Evolutionary conservation across 2,329 filamentous ascomycete species (phyloP).

Genomic region (Triangularia verruculosa): DNA sequence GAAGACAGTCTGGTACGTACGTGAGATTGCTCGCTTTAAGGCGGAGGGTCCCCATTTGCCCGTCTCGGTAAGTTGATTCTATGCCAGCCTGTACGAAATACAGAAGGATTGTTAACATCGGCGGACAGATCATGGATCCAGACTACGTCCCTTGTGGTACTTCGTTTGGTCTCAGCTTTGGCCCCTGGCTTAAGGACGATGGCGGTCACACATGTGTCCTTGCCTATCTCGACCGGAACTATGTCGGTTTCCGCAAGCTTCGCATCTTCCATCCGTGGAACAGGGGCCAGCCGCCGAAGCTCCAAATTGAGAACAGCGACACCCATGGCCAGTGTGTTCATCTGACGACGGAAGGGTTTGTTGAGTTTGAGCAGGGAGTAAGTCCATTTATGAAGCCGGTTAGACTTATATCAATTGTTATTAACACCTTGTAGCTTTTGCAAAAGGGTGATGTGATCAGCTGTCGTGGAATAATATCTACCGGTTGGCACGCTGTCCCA

Average conservation of each 20-base stretch:
- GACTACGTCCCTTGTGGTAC: slow-evolving; percentile 49
- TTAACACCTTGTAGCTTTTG: slow-evolving; percentile 40
- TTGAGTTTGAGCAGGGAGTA: slow-evolving; percentile 55
- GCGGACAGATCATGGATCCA: slow-evolving; percentile 36
- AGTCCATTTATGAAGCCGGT: slow-evolving; percentile 15
- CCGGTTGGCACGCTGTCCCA: slow-evolving; percentile 47
- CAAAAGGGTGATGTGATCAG: slow-evolving; percentile 36
- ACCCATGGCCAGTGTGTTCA: slow-evolving; percentile 48
- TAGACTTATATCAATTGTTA: not conserved
- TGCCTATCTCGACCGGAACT: slow-evolving; percentile 49
- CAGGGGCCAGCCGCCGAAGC: slow-evolving; percentile 34
- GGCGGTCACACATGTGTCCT: slow-evolving; percentile 42
- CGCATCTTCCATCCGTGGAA: slow-evolving; percentile 39
- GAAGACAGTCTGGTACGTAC: slow-evolving; percentile 45
- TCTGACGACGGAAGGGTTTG: slow-evolving; percentile 51
- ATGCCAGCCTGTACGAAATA: not conserved
- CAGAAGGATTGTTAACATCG: slow-evolving; percentile 7
- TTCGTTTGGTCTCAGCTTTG: slow-evolving; percentile 52
- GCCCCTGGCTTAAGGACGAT: slow-evolving; percentile 46
- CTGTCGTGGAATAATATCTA: slow-evolving; percentile 54
- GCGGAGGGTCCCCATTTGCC: slow-evolving; percentile 44
- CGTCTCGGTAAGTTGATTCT: slow-evolving; percentile 31
- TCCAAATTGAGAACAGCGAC: slow-evolving; percentile 43
- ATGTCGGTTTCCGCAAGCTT: slow-evolving; percentile 54
- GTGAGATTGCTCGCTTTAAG: slow-evolving; percentile 49